phyloP scores from a whole-genome alignment of 2,329 filamentous ascomycete genomes.

The Curvularia sp. region DNA sequence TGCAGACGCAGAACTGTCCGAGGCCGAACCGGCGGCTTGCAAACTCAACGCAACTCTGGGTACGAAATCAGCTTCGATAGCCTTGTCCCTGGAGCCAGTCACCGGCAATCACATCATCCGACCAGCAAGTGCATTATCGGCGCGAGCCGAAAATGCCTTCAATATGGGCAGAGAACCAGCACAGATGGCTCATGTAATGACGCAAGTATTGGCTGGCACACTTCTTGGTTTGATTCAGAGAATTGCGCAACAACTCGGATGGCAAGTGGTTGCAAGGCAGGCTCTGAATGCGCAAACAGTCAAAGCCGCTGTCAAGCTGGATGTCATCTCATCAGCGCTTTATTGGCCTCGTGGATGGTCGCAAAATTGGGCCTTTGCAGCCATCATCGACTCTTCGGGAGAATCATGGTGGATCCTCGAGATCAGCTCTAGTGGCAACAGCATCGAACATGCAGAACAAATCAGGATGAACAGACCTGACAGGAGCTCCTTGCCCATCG shows the following conservation, averaged over 20 bases:
- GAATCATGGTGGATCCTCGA: constrained; percentile 51
- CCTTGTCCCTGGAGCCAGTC: constrained; percentile 74
- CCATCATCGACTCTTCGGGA: constrained; percentile 52
- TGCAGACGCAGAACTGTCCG: constrained; percentile 65
- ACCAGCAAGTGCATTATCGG: constrained; percentile 57
- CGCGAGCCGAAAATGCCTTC: constrained; percentile 67
- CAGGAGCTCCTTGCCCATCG: constrained; percentile 30
- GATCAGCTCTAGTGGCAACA: constrained; percentile 31
- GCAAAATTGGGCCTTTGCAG: constrained; percentile 73
- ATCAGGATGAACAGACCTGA: constrained; percentile 36
- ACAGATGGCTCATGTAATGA: constrained; percentile 66
- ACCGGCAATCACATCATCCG: constrained; percentile 78
- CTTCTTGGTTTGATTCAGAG: constrained; percentile 68
- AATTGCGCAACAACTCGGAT: constrained; percentile 69
- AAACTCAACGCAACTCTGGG: constrained; percentile 74
- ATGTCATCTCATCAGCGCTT: constrained; percentile 71
- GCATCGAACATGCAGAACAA: constrained; percentile 41
- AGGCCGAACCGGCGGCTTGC: constrained; percentile 70
- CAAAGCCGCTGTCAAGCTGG: constrained; percentile 65
- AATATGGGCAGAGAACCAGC: constrained; percentile 66
- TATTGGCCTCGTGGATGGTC: constrained; percentile 77
- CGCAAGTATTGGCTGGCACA: constrained; percentile 67
- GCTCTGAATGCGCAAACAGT: constrained; percentile 60
- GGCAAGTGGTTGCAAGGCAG: constrained; percentile 58
- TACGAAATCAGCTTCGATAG: constrained; percentile 62